Percentiles rank a stretch among this genome's conserved stretches.
phyloP scores from a whole-genome alignment of 2,329 filamentous ascomycete species.

The Grosmannia penicillata region DNA sequence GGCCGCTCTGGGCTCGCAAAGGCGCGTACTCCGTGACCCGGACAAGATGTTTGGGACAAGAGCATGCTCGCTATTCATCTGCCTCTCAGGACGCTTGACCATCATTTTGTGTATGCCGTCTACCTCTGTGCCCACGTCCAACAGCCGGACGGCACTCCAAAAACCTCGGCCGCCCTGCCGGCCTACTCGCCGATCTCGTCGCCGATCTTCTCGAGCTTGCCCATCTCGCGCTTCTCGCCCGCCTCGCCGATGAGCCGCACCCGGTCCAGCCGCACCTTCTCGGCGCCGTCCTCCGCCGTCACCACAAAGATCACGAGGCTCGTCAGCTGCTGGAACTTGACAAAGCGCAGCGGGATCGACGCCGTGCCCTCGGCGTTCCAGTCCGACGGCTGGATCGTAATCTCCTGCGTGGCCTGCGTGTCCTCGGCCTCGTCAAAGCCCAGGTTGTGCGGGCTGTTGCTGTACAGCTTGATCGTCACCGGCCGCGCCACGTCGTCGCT shows the following conservation, averaged over 20 bases:
- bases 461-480: conserved; percentile 70
- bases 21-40: too few species aligned
- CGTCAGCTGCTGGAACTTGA: conserved; percentile 93
- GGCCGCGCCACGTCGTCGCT: conserved; percentile 64
- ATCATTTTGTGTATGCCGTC: background rate
- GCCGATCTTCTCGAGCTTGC: conserved; percentile 88
- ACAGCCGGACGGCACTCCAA: too few species aligned
- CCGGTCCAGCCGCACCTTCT: conserved; percentile 73
- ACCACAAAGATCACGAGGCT: conserved; percentile 80
- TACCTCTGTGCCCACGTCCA: too few species aligned
- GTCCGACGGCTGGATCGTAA: conserved; percentile 59
- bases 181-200: conserved; percentile 50
- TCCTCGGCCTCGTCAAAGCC: conserved; percentile 93
- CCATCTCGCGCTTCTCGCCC: conserved; percentile 84
- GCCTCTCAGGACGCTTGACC: too few species aligned
- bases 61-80: too few species aligned
- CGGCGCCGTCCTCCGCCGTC: conserved; percentile 67
- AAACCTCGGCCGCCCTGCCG: too few species aligned
- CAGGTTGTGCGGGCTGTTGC: conserved; percentile 77
- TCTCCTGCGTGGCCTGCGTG: conserved; percentile 62
- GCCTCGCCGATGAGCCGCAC: conserved; percentile 72
- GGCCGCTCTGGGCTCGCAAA: too few species aligned
- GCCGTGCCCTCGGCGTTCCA: conserved; percentile 73
- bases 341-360: conserved; percentile 63
- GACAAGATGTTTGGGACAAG: too few species aligned